Base-by-base conservation (phyloP, 1,284 basidiomycete genomes). In the Golubevia sp. region DNA sequence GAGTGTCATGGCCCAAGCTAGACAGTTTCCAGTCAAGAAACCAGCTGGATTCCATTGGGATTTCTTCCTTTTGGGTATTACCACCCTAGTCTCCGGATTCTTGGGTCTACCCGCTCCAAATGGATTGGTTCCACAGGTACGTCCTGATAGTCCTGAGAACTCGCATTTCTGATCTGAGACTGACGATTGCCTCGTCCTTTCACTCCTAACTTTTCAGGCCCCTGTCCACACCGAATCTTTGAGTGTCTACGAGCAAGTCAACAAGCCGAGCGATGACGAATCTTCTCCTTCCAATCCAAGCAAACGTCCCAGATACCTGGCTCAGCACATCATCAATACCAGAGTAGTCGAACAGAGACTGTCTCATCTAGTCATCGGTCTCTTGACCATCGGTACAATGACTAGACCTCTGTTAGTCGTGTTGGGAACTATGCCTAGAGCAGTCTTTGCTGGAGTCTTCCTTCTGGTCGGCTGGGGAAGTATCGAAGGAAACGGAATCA, bases 21-120 rank as follows among this genome's bases (percentile, higher is more conserved):
- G 92, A 1, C 90, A 92, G 66, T 97, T 94, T 77, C 94, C 95
- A 0, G 87, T 99, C 2, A 88, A 89, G 25, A 95, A 96, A 75
- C 94, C 95, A 0, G 91, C 94, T 0, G 95, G 93, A 0, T 97
- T 97, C 81, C 94, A 97, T 76, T 94, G 86, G 84, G 85, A 85
- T 64, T 85, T 85, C 57, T 85, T 94, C 86, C 86, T 94, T 2
- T 88, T 99, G 15, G 96, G 95, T 2, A 87, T 96, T 66, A 94
- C 92, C 0, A 97, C 95, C 0, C 92, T 98, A 74, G 89, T 97
- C 55, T 91, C 94, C 2, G 95, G 94, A 0, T 86, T 98, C 20
- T 87, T 99, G 2, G 95, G 95, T 18, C 66, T 97, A 2, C 94
- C 95, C 0, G 94, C 95, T 0, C 95, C 95, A 0, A 97, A 98